Base-by-base conservation (phyloP, 139 green algal species). In the Coccomyxa sp. region DNA sequence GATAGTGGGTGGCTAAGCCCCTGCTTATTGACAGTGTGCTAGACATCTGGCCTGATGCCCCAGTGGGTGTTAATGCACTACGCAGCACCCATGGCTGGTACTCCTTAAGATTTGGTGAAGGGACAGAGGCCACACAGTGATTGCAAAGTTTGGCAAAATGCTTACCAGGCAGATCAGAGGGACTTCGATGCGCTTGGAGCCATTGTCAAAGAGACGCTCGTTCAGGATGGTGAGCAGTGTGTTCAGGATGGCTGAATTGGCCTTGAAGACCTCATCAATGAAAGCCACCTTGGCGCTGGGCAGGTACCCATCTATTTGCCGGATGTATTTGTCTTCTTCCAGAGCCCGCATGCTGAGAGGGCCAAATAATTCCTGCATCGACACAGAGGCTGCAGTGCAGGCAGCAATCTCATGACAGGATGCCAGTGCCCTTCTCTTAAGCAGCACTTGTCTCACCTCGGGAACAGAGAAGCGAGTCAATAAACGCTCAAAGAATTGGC, bases 131-230 rank as follows among this genome's bases (percentile, higher is more conserved):
- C 38, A 11, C 3, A 77, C 27, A 16, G 45, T 31, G 27, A 77
- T 38, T 18, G 14, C 21, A n/a, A n/a, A 77, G n/a, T 38, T 27
- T n/a, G 28, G 12, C 71, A 38, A 12, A 12, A 3, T 9, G 23
- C 77, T 83, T 66, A 85, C 89, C 83, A 94, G 86, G 76, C 90
- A 94, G 10, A 94, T 79, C 27, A 96, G 85, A 14, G 93, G 91
- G 45, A 94, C 93, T 0, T 82, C 10, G 45, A 93, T 63, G 16
- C 94, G 91, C 66, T 89, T 77, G 79, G 85, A 91, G 76, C 95
- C 95, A 84, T 98, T 98, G 91, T 98, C 95, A 86, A 98, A 98
- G 58, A 98, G 90, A 25, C 95, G 89, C 90, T 98, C 95, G 86
- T 98, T 98, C 14, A 98, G 88, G 28, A 98, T 89, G 31, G 95